Conservation (phyloP, 805 yeast species). For the Spathaspora girioi region DNA sequence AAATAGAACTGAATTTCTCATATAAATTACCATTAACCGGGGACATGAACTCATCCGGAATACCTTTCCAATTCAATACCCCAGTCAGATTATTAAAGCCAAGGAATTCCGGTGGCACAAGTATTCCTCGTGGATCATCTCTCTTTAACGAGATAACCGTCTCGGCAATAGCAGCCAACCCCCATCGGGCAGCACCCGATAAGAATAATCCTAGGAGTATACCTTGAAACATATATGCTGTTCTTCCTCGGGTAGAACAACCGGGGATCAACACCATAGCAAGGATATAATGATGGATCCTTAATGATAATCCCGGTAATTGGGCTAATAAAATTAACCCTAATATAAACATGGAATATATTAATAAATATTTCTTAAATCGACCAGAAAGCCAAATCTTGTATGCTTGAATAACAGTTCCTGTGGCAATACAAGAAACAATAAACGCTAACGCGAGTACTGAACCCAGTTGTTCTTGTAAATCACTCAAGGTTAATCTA, state of each 20-base stretch:
- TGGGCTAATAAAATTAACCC: constrained; percentile 43
- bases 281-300: constrained; percentile 77
- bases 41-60: constrained; percentile 2
- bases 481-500: constrained; percentile 68
- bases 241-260: constrained; percentile 66
- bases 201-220: constrained; percentile 74
- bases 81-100: constrained; percentile 24
- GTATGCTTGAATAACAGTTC: constrained; percentile 71
- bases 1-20: constrained; percentile 45
- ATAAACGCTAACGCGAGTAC: constrained; percentile 57
- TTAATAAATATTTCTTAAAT: constrained; percentile 52
- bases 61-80: constrained; percentile 32
- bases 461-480: constrained; percentile 76
- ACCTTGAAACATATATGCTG: constrained; percentile 80
- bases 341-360: constrained; percentile 47
- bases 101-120: constrained; percentile 48
- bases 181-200: constrained; percentile 91
- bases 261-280: constrained; percentile 82
- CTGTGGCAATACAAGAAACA: constrained; percentile 39
- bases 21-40: constrained; percentile 13
- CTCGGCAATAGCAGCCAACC: constrained; percentile 84
- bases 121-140: constrained; percentile 63
- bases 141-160: constrained; percentile 64
- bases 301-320: constrained; percentile 65
- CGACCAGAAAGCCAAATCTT: constrained; percentile 76